Evolutionary conservation across 805 yeast species (phyloP).

Genomic region (Kluyveromyces starmeri): DNA sequence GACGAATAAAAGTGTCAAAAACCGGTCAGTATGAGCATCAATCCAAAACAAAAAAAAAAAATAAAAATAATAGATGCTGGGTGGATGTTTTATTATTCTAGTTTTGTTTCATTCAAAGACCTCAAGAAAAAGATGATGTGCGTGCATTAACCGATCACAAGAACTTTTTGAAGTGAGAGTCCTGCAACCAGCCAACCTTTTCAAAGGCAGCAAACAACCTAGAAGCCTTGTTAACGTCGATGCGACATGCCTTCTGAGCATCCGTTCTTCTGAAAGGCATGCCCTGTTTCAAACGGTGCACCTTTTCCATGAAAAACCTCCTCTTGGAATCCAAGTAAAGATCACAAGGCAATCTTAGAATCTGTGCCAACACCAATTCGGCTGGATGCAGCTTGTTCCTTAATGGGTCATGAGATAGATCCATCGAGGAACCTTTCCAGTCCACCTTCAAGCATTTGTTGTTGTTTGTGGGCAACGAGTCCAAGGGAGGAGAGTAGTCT

Average conservation of each 20-base stretch:
- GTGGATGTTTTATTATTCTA: no score
- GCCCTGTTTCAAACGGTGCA: conserved; percentile 57
- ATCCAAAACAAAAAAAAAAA: no score
- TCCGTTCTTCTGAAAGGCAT: conserved; percentile 91
- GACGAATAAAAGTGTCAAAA: no score
- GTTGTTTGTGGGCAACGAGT: conserved; percentile 53
- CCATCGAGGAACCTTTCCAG: conserved; percentile 99
- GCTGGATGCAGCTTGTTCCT: conserved; percentile 77
- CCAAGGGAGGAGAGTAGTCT: conserved; percentile 70
- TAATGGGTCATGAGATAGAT: conserved; percentile 69
- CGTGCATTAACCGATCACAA: no score
- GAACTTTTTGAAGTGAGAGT: conserved; percentile 50
- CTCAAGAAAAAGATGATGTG: no score
- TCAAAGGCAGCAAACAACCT: conserved; percentile 85
- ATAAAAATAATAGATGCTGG: no score
- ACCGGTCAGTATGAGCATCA: no score
- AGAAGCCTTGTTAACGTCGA: conserved; percentile 94
- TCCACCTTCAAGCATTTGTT: conserved; percentile 74
- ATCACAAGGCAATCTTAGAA: conserved; percentile 79
- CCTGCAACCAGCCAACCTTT: conserved; percentile 85
- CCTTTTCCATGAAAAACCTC: conserved; percentile 83
- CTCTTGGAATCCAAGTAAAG: conserved; percentile 75
- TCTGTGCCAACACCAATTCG: conserved; percentile 76
- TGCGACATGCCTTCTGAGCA: conserved; percentile 95
- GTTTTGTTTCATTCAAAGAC: no score